Evolutionary conservation across 192 early-diverging fungal genomes (phyloP), one percentile per base, ranked within the genome.

Genomic region (Spizellomyces sp.): DNA sequence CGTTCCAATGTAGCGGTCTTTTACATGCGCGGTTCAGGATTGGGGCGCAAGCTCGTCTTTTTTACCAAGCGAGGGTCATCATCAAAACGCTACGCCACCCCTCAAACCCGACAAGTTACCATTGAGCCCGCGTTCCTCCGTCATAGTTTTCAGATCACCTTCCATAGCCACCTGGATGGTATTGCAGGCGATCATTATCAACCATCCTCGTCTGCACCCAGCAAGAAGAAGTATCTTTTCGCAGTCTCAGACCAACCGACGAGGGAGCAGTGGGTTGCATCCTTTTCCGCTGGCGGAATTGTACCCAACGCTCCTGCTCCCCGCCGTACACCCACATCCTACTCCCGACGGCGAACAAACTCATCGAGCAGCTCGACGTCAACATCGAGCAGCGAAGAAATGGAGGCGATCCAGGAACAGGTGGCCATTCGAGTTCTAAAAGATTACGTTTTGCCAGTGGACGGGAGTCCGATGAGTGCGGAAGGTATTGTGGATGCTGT

Each of bases 111-210:
- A 48, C 77, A 76, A 41, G 79, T 90, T 54, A 83, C 87, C 0
- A 80, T 90, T 19, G 89, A 90, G 50, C 77, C 83, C 10, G 79
- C 86, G 36, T 90, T 90, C 68, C 83, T 90, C 85, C 69, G 84
- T 46, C 83, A 88, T 58, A 88, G 81, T 0, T 88, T 90, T 69
- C 89, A 89, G 64, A 76, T 89, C 52, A 82, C 77, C 0, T 77
- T 87, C 48, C 44, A 77, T 7, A 69, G 15, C 66, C 50, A 54
- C 50, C 47, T 70, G 59, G 58, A 27, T 45, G 14, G 58, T 14
- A 48, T n/a, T 0, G 27, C 66, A 12, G 66, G 12, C 54, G 66
- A 68, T 59, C 4, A 27, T 21, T 19, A n/a, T 14, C 17, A 15
- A 17, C n/a, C 55, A 10, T 61, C n/a, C 50, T 22, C 66, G 4